Base-by-base conservation (phyloP, 2,329 filamentous ascomycete species). In the Fonsecaea pedrosoi region DNA sequence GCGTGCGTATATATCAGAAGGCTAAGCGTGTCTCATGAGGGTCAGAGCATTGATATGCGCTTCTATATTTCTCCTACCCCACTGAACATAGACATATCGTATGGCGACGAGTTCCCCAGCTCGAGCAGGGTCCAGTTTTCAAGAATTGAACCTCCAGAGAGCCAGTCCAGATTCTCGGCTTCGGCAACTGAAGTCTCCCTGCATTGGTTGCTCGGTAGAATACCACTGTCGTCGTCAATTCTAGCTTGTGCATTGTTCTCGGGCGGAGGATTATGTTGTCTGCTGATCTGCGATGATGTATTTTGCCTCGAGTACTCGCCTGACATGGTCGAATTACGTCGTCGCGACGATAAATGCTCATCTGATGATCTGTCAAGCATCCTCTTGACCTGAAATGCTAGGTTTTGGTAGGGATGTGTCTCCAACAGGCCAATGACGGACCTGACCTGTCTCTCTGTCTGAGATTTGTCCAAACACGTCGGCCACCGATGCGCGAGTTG, bases 111-210 rank as follows among this genome's bases (percentile, higher is more conserved):
- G 21, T 48, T 48, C n/a, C 42, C 42, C 18, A 21, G 8, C n/a
- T 48, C 42, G 12, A 48, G 42, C 42, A 21, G n/a, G 42, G 42
- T 48, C 42, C n/a, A 48, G n/a, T 48, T 48, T 13, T 25, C 42
- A 48, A 48, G 18, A 48, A 48, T 48, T 25, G 42, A 21, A 21
- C 42, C 42, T 7, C 42, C 42, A 3, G 42, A 48, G 21, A 48
- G 42, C 42, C 42, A 21, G 18, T 48, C 42, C 42, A 48, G 42
- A 8, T 21, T 48, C 8, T 21, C 18, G 18, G 12, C n/a, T 48
- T 21, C 42, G 18, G 18, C 5, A 21, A 21, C 9, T 8, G 42
- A 48, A 48, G 42, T 10, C 8, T 48, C 42, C 18, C 18, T 48
- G 42, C 18, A 48, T 21, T 21, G n/a, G 9, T 10, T 21, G 8